Evolutionary conservation across 2,329 filamentous ascomycete species (phyloP).

Genomic region (Pezicula rhizophila): DNA sequence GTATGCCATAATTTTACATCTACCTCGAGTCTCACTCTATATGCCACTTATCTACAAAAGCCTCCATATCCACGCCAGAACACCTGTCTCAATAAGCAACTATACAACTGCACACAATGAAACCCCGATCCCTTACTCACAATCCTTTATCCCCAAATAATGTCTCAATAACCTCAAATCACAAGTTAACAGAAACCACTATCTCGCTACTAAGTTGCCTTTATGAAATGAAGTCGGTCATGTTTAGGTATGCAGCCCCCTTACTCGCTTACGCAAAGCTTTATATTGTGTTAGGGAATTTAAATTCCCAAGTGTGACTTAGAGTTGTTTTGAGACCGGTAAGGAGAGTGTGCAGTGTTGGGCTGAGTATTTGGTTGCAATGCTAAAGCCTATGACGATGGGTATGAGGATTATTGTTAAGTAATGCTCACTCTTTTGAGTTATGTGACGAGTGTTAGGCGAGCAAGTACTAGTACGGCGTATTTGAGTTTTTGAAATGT

Average conservation of each 20-base stretch:
- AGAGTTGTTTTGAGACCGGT: conserved; percentile 3
- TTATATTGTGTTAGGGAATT: conserved; percentile 22
- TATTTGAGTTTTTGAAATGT: too few relatives aligned
- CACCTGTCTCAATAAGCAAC: conserved; percentile 4
- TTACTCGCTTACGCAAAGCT: conserved; percentile 23
- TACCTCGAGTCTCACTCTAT: conserved; percentile 3
- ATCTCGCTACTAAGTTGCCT: conserved; percentile 21
- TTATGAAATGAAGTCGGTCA: conserved; percentile 19
- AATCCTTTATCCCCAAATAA: conserved; percentile 28
- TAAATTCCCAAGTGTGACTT: conserved; percentile 15
- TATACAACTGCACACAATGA: conserved; percentile 22
- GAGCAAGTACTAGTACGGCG: too few relatives aligned
- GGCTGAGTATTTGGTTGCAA: conserved; percentile 8
- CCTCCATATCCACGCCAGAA: conserved; percentile 11
- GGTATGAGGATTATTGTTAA: conserved; percentile 4
- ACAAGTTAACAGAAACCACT: conserved; percentile 20
- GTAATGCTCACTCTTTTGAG: too few relatives aligned
- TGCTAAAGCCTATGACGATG: conserved; percentile 1
- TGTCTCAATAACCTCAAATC: too few relatives aligned
- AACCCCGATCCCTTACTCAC: conserved; percentile 22
- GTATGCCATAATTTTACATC: conserved; percentile 7
- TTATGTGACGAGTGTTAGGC: too few relatives aligned
- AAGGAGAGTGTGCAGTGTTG: conserved; percentile 2
- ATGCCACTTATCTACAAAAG: conserved; percentile 8
- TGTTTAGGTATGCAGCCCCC: conserved; percentile 25